phyloP scores from a whole-genome alignment of 2,329 filamentous ascomycete species.

The Colletotrichum viniferum region DNA sequence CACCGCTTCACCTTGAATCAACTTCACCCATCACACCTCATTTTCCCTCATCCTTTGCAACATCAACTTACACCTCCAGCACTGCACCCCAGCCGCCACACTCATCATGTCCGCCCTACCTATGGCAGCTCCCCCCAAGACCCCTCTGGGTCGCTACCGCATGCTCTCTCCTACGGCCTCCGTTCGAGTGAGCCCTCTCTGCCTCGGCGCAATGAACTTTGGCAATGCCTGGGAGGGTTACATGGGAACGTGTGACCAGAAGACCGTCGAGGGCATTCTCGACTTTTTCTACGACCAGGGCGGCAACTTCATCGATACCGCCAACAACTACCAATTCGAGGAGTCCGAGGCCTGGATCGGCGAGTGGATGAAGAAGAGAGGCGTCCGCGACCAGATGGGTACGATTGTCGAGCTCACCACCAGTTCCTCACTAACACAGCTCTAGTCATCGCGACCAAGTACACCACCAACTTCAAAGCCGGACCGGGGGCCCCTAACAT shows the following conservation, averaged over 20 bases:
- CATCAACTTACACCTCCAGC: not conserved
- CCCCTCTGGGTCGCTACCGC: conserved; percentile 67
- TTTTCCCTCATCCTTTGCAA: not conserved
- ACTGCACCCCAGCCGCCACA: not conserved
- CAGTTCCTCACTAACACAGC: not conserved
- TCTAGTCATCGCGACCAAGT: conserved; percentile 72
- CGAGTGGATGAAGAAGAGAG: conserved; percentile 70
- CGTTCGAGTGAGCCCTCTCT: conserved; percentile 70
- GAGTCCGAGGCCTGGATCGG: conserved; percentile 71
- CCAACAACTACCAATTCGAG: conserved; percentile 70
- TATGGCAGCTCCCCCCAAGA: conserved; percentile 55
- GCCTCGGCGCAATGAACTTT: conserved; percentile 70
- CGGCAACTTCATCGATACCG: conserved; percentile 77
- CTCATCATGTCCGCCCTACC: conserved; percentile 34
- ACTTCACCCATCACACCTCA: not conserved
- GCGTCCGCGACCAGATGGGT: conserved; percentile 70
- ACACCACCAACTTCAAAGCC: conserved; percentile 61
- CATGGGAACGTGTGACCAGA: conserved; percentile 70
- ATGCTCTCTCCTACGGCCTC: conserved; percentile 69
- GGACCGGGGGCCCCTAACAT: conserved; percentile 45
- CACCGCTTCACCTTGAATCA: not conserved
- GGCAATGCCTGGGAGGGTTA: conserved; percentile 59
- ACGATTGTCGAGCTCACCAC: conserved; percentile 22
- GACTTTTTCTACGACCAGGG: conserved; percentile 67
- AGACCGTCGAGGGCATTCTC: conserved; percentile 65